Base-by-base conservation (phyloP, 1,139 yeast species). In the Suhomyces atakaporum region DNA sequence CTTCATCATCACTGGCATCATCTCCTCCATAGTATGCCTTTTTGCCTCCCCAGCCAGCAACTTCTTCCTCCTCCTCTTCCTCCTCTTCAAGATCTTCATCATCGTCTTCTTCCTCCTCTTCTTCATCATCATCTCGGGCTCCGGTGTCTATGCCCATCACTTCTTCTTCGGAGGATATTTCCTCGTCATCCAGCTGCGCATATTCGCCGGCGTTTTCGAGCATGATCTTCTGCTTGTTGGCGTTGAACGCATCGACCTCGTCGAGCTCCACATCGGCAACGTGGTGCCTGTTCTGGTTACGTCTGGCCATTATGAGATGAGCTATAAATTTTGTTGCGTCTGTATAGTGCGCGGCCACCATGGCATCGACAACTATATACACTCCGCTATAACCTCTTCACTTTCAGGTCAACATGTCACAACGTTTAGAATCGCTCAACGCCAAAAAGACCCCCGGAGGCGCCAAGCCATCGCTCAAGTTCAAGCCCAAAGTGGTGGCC, bases 1-100 rank as follows among this genome's bases (percentile, higher is more conserved):
- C 84, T 42, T 84, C 96, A 26, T 82, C 88, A 44, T 84, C 88
- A 40, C 75, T 79, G 27, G 62, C 74, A 20, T 84, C 90, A 23
- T 94, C 97, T 39, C 95, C 95, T 35, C 82, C 83, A 51, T 78
- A 92, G 60, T 88, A 90, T 49, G 85, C 82, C 46, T 77, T 74
- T 19, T 79, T 74, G 3, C 77, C 68, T 32, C 98, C 97, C 97
- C 98, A 90, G 6, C 84, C 84, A 40, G 70, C 71, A 15, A 56
- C 67, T 21, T 73, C 82, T 24, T 73, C 80, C 2, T 62, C 77
- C 1, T 61, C 76, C 2, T 66, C 75, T 3, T 63, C 77, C 2
- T 63, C 76, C 3, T 61, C 68, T 4, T 53, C 64, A 7, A 53
- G 60, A n/a, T 51, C 65, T 0, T 54, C 63, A 1, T 50, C 60